These are phyloP conservation scores for Warburgia ugandensis DNA, from an alignment of 164 flowering plant genomes.

Conservation along the genomic window DNA sequence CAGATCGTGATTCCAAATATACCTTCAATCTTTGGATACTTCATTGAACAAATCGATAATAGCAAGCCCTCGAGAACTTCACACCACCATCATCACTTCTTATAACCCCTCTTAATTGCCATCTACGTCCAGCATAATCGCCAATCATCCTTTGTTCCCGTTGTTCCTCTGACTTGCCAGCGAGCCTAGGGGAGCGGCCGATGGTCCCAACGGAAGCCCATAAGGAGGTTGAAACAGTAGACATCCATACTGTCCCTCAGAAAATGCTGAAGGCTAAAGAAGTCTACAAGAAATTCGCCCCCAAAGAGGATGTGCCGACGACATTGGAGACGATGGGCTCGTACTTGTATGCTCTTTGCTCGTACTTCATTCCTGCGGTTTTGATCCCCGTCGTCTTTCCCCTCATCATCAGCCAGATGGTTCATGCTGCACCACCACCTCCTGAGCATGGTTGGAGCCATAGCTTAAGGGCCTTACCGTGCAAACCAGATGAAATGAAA, in stretches of 20 bases:
- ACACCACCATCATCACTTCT: too few relatives aligned
- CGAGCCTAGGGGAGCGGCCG: too few relatives aligned
- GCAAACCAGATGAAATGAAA: slow-evolving; percentile 22
- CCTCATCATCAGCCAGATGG: slow-evolving; percentile 37
- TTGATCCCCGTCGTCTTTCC: slow-evolving; percentile 56
- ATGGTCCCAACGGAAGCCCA: too few relatives aligned
- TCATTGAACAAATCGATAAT: too few relatives aligned
- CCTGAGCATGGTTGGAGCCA: slow-evolving; percentile 15
- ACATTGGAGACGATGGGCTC: slow-evolving; percentile 32
- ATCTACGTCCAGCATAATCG: too few relatives aligned
- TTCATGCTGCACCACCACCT: slow-evolving; percentile 5
- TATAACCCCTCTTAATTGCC: too few relatives aligned
- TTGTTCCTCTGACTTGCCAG: too few relatives aligned
- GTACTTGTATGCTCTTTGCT: slow-evolving; percentile 51
- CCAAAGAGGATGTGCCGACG: slow-evolving; percentile 30
- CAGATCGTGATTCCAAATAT: too few relatives aligned
- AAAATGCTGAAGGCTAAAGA: slow-evolving; percentile 25
- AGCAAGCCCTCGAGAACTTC: too few relatives aligned
- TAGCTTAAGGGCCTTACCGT: slow-evolving; percentile 18
- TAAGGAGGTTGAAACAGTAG: slow-evolving; percentile 11
- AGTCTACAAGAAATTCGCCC: slow-evolving; percentile 21
- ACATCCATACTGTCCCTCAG: slow-evolving; percentile 13
- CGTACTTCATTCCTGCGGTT: slow-evolving; percentile 44
- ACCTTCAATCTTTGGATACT: too few relatives aligned
- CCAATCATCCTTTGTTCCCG: too few relatives aligned